These are phyloP conservation scores for Chenopodium formosanum DNA, from an alignment of 148 eudicot genomes.

Conservation along the genomic window DNA sequence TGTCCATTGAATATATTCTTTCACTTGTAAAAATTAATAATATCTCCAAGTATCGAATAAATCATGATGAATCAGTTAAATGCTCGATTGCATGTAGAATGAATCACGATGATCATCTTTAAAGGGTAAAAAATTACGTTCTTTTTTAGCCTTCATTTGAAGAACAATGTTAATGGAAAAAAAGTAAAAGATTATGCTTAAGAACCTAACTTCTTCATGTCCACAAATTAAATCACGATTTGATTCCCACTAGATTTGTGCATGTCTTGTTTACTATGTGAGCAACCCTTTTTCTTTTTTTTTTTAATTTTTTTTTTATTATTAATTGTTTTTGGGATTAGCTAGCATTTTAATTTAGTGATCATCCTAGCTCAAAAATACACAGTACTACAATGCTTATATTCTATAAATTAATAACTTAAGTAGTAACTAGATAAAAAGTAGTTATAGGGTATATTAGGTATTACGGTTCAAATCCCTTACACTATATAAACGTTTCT, in stretches of 20 bases:
- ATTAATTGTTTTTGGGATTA: too few relatives aligned
- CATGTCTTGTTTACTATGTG: background rate
- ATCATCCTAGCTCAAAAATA: too few relatives aligned
- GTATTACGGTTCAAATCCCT: too few relatives aligned
- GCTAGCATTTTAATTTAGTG: too few relatives aligned
- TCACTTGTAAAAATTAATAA: background rate
- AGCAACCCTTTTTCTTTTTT: background rate
- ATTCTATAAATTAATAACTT: too few relatives aligned
- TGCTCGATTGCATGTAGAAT: background rate
- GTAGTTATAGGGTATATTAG: too few relatives aligned
- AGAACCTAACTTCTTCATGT: conserved; percentile 6
- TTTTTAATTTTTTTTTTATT: too few relatives aligned
- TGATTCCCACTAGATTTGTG: conserved; percentile 16
- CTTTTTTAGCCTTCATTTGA: conserved; percentile 3
- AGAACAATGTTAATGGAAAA: conserved; percentile 4
- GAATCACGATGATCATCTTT: conserved; percentile 12
- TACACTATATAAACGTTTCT: too few relatives aligned
- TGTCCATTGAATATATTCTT: conserved; percentile 7
- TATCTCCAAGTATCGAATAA: conserved; percentile 5
- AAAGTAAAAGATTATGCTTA: conserved; percentile 13
- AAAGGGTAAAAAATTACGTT: background rate
- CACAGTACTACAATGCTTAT: too few relatives aligned
- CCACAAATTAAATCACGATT: conserved; percentile 16
- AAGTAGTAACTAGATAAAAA: too few relatives aligned
- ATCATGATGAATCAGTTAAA: conserved; percentile 1